Evolutionary conservation across 345 rosid genomes (phyloP), one percentile per base, ranked within the genome.

Genomic region (Litchi chinensis): DNA sequence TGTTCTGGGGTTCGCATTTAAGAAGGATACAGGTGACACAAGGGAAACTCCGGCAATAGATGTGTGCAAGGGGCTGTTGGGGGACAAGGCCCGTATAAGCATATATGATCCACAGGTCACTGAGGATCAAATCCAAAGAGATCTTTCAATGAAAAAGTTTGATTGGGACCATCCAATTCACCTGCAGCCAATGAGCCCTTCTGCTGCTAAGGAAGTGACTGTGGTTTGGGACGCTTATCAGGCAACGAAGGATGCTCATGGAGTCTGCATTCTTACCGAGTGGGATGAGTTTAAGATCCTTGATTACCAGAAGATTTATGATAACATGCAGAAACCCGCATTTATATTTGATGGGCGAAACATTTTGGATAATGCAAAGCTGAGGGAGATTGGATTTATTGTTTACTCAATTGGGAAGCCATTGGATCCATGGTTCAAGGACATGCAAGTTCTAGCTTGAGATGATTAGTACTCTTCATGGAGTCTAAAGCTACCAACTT

Each of bases 1-100:
- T 0, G 65, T 93, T 65, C 79, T 93, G n/a, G 97, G 98, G 21
- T 93, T 93, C 5, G 95, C 98, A 21, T 93, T 91, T 82, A 92
- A 93, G 93, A 93, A 93, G 80, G 98, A 93, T 66, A 92, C 97
- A 0, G 97, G 95, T 0, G 98, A 93, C 80, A 92, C 97, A 0
- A 84, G 97, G 83, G 94, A 93, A 87, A 91, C 95, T 21, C 92
- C 94, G 0, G 98, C 97, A 3, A 91, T 92, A 12, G 97, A 93
- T 21, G 95, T 93, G 15, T 92, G 93, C 90, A 92, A 91, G 60
- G 96, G 93, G 32, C 88, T 93, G 50, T 39, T 91, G 77, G 95
- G 88, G 22, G 98, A 93, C 65, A 91, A 84, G 75, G 97, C 98
- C 0, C 40, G 63, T 52, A 54, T 93, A 80, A 91, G 93, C 85